Base-by-base conservation (phyloP, 169 alveolate species). In the Perkinsus olseni region DNA sequence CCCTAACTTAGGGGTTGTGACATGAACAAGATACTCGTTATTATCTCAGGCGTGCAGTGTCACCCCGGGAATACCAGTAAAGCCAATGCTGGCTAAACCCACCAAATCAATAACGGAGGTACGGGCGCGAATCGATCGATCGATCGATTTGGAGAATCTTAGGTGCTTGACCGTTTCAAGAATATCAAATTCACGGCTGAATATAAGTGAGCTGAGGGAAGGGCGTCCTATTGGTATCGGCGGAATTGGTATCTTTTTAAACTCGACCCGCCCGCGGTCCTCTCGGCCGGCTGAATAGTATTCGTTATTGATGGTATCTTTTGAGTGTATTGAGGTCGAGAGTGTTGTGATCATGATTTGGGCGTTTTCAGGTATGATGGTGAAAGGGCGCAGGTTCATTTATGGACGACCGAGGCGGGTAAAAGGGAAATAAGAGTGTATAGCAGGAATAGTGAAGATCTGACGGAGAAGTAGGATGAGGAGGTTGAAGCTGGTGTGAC, bases 61-160 rank as follows among this genome's bases (percentile, higher is more conserved):
- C 34, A 97, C 98, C 38, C 98, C 99, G 0, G 99, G 99, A 31
- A 96, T 98, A 28, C 99, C 99, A 17, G 99, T 99, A 17, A 98
- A 98, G 93, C 99, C 99, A 39, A 99, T 99, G 99, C 96, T 99
- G 38, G 99, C 99, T 38, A 98, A 98, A 91, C 99, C 99, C 34
- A 98, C 99, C 20, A 98, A 98, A 92, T 98, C 99, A 8, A 96
- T 97, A 38, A 74, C 92, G 20, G 98, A 96, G 39, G 96, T 97
- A 8, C 51, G 31, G 1, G 36, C 34, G 1, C 34, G n/a, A n/a
- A n/a, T 21, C 17, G 39, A 38, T 24, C 34, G n/a, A 74, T 36
- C 91, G 38, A 38, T 74, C 11, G 39, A 74, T 39, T 91, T 13
- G 48, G 1, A 39, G 1, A 4, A 21, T 24, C 39, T 3, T 98